Evolutionary conservation across 768 basidiomycete genomes (phyloP), one percentile per base, ranked within the genome.

Genomic region (Rhizopogon rudus): DNA sequence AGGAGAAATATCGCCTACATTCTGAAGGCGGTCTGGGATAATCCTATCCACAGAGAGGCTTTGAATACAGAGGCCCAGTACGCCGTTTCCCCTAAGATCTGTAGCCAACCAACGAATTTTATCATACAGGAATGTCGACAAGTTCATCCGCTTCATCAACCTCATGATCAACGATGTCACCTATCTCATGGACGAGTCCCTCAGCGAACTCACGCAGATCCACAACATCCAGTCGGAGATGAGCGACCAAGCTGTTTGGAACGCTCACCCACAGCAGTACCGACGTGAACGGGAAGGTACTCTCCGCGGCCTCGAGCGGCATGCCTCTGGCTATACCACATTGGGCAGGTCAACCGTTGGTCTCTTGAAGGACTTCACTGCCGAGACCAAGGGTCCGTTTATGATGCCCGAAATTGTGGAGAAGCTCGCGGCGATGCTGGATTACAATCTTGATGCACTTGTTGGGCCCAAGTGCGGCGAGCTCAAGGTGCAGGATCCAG

Each of bases 141-240:
- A 91, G 71, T 98, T 98, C 68, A 87, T 98, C 52, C 86, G 87
- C 54, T 98, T 99, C 69, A 82, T 95, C 73, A 98, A 99, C 73
- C 77, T 98, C 63, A 90, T 98, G 84, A 97, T 98, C 76, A 98
- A 97, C 79, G 97, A 99, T 63, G 93, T 96, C 53, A 98, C 96
- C 8, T 98, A 94, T 71, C 88, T 98, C 51, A 86, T 99, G 81
- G 94, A 98, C 67, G 97, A 99, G 65, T 96, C 93, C 8, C 77
- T 98, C 46, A 84, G 84, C 62, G 91, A 95, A 59, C 78, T 99
- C 50, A 78, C 84, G 10, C 91, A 96, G 66, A 97, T 99, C 59
- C 84, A 89, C 67, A 84, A 81, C 56, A 86, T 98, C 49, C 88
- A 96, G 68, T 73, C 75, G 0, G 89, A 95, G 67, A 96, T 95